phyloP scores from a whole-genome alignment of 2,329 filamentous ascomycete species.

The Fusarium coicis region DNA sequence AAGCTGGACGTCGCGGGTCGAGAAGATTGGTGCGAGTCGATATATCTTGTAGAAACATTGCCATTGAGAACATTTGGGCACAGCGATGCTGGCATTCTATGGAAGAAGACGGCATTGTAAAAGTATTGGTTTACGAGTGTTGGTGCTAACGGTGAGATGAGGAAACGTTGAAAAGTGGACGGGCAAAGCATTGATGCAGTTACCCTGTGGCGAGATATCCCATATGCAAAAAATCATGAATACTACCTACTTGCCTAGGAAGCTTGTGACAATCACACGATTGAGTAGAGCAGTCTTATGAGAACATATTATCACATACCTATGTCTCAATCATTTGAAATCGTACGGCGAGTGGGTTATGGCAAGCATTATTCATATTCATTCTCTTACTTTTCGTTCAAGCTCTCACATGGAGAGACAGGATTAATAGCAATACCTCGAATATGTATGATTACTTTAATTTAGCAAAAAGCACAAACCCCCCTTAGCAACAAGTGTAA shows the following conservation, averaged over 20 bases:
- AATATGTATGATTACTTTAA: not conserved
- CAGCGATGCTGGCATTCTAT: constrained; percentile 47
- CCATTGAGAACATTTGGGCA: constrained; percentile 51
- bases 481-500: not conserved
- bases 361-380: too few relatives aligned
- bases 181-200: not conserved
- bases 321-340: not conserved
- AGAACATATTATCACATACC: not conserved
- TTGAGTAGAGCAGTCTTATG: not conserved
- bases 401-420: accelerated
- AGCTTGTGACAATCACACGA: not conserved
- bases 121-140: not conserved
- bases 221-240: constrained; percentile 49
- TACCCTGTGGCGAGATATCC: constrained; percentile 20
- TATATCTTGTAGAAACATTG: constrained; percentile 50
- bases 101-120: constrained; percentile 34
- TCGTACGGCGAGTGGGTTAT: not conserved
- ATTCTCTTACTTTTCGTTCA: not conserved
- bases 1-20: constrained; percentile 3
- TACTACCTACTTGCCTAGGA: constrained; percentile 1
- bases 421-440: too few relatives aligned
- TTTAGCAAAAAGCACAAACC: not conserved
- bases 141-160: constrained; percentile 27
- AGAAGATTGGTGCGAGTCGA: constrained; percentile 45
- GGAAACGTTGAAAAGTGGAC: constrained; percentile 19